phyloP scores from a whole-genome alignment of 192 early-diverging fungal species.

The Umbelopsis sp. region DNA sequence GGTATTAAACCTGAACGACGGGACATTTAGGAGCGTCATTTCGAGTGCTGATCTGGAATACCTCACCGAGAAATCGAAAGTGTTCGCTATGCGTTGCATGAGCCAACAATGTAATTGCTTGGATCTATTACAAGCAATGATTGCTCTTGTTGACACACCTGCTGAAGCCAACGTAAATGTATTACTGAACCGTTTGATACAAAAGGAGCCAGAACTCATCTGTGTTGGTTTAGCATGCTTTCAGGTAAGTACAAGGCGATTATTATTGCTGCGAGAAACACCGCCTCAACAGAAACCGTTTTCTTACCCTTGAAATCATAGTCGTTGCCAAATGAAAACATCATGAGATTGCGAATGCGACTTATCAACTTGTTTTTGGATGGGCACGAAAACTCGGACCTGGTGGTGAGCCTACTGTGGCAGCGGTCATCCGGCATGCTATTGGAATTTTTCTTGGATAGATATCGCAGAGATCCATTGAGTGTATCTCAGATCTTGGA shows the following conservation, averaged over 20 bases:
- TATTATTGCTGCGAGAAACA: background rate
- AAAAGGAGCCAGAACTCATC: constrained; percentile 73
- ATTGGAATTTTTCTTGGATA: constrained; percentile 32
- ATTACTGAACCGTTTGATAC: constrained; percentile 60
- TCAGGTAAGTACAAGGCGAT: constrained; percentile 40
- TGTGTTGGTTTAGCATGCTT: constrained; percentile 78
- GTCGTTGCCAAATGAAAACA: constrained; percentile 23
- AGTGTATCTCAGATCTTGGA: constrained; percentile 40
- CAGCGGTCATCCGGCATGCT: constrained; percentile 26
- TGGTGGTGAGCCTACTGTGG: constrained; percentile 78
- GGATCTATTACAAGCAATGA: constrained; percentile 71
- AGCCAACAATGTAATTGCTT: constrained; percentile 68
- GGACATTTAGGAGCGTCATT: constrained; percentile 50
- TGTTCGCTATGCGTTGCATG: constrained; percentile 50
- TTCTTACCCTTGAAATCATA: background rate
- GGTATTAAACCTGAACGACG: constrained; percentile 59
- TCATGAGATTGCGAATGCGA: constrained; percentile 26
- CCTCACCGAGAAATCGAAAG: constrained; percentile 43
- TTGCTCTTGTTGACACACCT: constrained; percentile 52
- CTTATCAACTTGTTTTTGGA: constrained; percentile 37
- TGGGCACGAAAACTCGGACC: constrained; percentile 37
- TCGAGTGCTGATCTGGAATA: constrained; percentile 48
- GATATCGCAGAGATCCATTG: constrained; percentile 33
- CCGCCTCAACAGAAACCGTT: no score
- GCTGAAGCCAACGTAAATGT: constrained; percentile 59